phyloP scores from a whole-genome alignment of 23 red algal genomes.

The Chondrus crispus region DNA sequence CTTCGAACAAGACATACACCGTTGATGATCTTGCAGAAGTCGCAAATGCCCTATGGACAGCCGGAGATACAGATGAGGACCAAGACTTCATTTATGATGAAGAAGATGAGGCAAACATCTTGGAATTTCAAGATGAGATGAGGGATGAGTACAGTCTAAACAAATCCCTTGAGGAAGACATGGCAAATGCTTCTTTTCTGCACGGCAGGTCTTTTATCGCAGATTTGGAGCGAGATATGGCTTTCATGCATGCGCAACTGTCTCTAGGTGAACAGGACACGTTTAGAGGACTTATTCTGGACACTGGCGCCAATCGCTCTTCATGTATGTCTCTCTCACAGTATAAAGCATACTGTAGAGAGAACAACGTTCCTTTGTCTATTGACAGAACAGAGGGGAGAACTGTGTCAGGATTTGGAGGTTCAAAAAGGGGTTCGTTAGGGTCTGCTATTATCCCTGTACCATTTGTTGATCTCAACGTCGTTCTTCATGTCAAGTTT shows the following conservation, averaged over 20 bases:
- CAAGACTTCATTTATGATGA: neutral
- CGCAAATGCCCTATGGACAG: neutral
- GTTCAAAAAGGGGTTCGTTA: neutral
- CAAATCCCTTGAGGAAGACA: neutral
- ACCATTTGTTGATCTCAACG: slow-evolving; percentile 12
- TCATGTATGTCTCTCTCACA: neutral
- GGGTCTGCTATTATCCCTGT: neutral
- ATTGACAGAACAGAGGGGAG: neutral
- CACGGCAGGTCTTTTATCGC: neutral
- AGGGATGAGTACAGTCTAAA: neutral
- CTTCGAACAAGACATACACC: neutral
- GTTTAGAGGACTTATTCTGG: neutral
- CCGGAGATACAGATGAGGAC: neutral
- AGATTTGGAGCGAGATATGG: neutral
- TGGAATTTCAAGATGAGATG: neutral
- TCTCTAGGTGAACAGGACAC: neutral
- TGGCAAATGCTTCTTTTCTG: slow-evolving; percentile 13
- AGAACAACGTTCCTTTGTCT: neutral
- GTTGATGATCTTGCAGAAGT: neutral
- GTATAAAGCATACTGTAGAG: neutral
- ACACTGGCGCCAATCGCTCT: neutral
- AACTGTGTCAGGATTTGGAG: neutral
- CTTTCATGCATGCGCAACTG: neutral
- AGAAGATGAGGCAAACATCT: neutral
- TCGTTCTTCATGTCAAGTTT: slow-evolving; percentile 35